phyloP scores from a whole-genome alignment of 768 basidiomycete genomes.

The Leccinum barrowsii region DNA sequence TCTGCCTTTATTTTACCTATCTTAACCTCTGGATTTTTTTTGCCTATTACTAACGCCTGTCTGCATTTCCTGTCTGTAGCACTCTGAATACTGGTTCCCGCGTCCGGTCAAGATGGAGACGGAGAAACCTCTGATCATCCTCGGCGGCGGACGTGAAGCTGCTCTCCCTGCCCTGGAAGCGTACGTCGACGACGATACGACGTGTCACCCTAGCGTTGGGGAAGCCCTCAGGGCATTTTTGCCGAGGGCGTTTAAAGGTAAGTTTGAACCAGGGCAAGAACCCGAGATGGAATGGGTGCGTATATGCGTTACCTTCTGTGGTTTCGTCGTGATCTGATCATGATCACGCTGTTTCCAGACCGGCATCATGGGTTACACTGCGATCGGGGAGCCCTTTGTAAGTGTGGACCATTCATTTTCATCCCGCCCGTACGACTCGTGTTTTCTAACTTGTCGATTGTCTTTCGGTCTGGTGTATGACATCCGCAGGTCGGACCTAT shows the following conservation, averaged over 20 bases:
- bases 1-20: neutral
- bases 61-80: conserved; percentile 21
- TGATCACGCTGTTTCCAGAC: conserved; percentile 42
- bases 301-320: neutral
- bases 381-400: conserved; percentile 62
- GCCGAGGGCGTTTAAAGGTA: conserved; percentile 51
- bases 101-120: conserved; percentile 39
- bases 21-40: neutral
- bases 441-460: neutral
- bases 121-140: conserved; percentile 56
- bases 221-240: conserved; percentile 54
- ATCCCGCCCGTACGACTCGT: neutral
- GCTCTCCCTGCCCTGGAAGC: conserved; percentile 43
- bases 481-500: conserved; percentile 59
- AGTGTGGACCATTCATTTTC: conserved; percentile 17
- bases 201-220: conserved; percentile 45
- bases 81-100: conserved; percentile 83
- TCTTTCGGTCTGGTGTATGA: neutral
- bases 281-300: conserved; percentile 83
- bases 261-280: conserved; percentile 44
- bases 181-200: conserved; percentile 57
- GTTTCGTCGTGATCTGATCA: neutral
- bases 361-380: conserved; percentile 79
- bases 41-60: neutral
- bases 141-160: conserved; percentile 65